Conservation (phyloP, 305 asterid genomes). For the Plantago coronopus region DNA sequence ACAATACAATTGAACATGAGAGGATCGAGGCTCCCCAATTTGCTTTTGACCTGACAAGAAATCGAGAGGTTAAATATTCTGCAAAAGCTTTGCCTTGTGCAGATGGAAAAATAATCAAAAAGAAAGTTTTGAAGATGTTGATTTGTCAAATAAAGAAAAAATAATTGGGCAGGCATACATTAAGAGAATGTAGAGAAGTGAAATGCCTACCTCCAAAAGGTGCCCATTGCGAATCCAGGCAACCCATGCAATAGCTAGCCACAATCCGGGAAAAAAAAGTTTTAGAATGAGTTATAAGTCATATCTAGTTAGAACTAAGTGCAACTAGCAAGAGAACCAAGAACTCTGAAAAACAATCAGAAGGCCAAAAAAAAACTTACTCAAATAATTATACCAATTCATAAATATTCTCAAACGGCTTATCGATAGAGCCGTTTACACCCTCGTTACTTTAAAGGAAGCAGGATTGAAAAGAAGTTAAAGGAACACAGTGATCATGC, state of each 20-base stretch:
- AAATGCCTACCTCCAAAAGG: constrained; percentile 80
- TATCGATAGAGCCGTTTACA: not conserved
- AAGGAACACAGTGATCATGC: not conserved
- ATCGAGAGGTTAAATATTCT: constrained; percentile 2
- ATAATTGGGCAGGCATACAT: constrained; percentile 12
- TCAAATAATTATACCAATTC: no score
- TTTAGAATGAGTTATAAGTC: constrained; percentile 18
- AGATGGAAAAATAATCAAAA: not conserved
- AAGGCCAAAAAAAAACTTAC: not conserved
- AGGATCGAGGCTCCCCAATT: constrained; percentile 75
- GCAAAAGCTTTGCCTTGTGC: not conserved
- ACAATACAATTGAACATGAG: constrained; percentile 65
- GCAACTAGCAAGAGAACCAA: not conserved
- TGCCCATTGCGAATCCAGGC: constrained; percentile 86
- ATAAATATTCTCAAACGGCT: not conserved
- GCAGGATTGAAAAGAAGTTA: not conserved
- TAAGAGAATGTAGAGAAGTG: constrained; percentile 6
- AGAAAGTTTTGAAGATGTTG: not conserved
- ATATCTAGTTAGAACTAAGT: not conserved
- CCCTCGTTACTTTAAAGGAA: not conserved
- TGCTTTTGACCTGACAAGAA: constrained; percentile 56
- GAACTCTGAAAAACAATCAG: not conserved
- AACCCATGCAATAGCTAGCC: constrained; percentile 84
- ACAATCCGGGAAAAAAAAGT: constrained; percentile 16
- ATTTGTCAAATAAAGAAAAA: not conserved